phyloP scores from a whole-genome alignment of 2,329 filamentous ascomycete genomes.

The Chrysoporthe austroafricana region DNA sequence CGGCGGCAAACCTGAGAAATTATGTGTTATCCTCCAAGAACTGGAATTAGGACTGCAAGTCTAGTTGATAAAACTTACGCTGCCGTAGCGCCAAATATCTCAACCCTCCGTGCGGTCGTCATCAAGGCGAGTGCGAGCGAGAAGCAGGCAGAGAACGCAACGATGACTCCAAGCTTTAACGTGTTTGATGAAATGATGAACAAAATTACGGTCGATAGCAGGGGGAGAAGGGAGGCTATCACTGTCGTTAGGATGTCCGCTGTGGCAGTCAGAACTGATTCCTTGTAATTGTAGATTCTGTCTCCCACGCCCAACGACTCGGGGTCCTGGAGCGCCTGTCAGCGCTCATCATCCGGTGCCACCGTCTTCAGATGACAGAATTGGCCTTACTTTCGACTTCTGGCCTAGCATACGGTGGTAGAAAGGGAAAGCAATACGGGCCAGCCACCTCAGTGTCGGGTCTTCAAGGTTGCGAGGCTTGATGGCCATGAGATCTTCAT shows the following conservation, averaged over 20 bases:
- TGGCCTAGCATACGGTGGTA: slow-evolving; percentile 27
- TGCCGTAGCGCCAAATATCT: slow-evolving; percentile 30
- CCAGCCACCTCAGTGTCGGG: slow-evolving; percentile 29
- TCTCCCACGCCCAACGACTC: slow-evolving; percentile 2
- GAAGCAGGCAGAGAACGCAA: slow-evolving; percentile 28
- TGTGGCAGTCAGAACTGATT: slow-evolving; percentile 19
- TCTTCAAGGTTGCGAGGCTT: slow-evolving; percentile 25
- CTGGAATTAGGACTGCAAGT: too few species aligned
- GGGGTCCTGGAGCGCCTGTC: neutral
- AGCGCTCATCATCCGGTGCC: too few species aligned
- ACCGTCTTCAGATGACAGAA: neutral
- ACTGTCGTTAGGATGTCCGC: slow-evolving; percentile 33
- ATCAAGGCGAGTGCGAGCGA: slow-evolving; percentile 27
- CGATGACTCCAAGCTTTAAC: slow-evolving; percentile 34
- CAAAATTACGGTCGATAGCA: slow-evolving; percentile 34
- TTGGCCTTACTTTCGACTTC: slow-evolving; percentile 17
- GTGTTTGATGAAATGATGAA: slow-evolving; percentile 34
- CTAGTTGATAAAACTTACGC: slow-evolving; percentile 30
- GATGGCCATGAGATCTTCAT: slow-evolving; percentile 33
- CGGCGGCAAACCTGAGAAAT: slow-evolving; percentile 3
- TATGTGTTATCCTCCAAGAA: neutral
- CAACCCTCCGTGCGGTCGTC: slow-evolving; percentile 28
- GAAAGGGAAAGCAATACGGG: slow-evolving; percentile 27
- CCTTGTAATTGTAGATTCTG: slow-evolving; percentile 28
- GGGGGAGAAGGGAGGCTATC: slow-evolving; percentile 35